Evolutionary conservation across 495 filamentous ascomycete genomes (phyloP), one percentile per base, ranked within the genome.

Genomic region (Aspergillus haitiensis): DNA sequence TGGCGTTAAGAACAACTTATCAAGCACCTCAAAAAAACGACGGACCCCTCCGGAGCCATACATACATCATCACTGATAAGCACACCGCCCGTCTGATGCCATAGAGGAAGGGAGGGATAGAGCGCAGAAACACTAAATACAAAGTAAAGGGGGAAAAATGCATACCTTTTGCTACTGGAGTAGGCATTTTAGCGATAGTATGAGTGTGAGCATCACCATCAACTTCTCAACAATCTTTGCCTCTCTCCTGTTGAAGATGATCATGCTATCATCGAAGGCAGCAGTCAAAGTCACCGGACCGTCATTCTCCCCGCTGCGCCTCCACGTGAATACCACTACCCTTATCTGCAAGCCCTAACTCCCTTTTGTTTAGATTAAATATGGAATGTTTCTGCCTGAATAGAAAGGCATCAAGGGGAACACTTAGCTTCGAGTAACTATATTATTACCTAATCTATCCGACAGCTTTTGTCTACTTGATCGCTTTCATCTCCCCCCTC

Each of bases 151-250:
- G 39, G 40, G 47, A 52, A 10, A 21, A 46, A 51, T 54, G 56
- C 75, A 69, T 50, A 82, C 81, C 79, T 78, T 82, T 83, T 39
- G 80, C 81, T 65, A 83, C 64, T 12, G 81, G 80, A 21, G 80
- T 76, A 60, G 80, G 80, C 80, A 82, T 82, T 33, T 37, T 72
- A 64, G 58, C 34, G 16, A 46, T 39, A 47, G 40, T 51, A 18
- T 40, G 32, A 37, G 16, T 50, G n/a, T 31, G 31, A 47, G 40
- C 54, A 18, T 40, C 37, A 37, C 27, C 55, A 21, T 31, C 37
- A 34, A 48, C 18, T 18, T 54, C 27, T 49, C 44, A 47, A 9
- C 37, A 11, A 7, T 15, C 1, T 15, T 55, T 32, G 34, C 13
- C 37, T 44, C 35, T 37, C 40, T 16, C 11, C 13, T 46, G 2